Evolutionary conservation across 371 early-diverging fungal genomes (phyloP).

Genomic region (Mucor racemosus): DNA sequence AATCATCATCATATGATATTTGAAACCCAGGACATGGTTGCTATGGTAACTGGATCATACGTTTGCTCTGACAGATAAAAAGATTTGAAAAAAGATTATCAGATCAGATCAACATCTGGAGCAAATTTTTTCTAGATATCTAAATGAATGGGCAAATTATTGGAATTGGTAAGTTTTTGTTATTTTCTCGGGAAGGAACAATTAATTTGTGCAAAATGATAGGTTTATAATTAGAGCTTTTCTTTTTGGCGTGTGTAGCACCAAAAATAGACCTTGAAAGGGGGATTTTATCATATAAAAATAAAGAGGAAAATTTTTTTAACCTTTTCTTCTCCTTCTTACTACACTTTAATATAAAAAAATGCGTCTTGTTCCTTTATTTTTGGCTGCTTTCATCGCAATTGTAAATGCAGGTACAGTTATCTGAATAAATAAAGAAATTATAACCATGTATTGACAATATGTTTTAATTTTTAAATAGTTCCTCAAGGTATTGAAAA

Average conservation of each 20-base stretch:
- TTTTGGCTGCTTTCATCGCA: not conserved
- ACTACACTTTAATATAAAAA: not conserved
- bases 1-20: not conserved
- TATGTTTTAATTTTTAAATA: constrained; percentile 8
- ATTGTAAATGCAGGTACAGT: constrained; percentile 19
- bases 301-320: constrained; percentile 6
- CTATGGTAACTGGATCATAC: not conserved
- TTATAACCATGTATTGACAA: not conserved
- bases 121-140: not conserved
- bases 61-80: not conserved
- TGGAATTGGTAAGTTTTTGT: not conserved
- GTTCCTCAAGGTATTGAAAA: constrained; percentile 30
- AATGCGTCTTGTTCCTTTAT: constrained; percentile 11
- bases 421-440: not conserved
- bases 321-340: constrained; percentile 3
- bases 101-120: not conserved
- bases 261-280: constrained; percentile 2
- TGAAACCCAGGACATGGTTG: not conserved
- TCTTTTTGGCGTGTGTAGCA: not conserved
- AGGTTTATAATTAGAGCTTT: constrained; percentile 14
- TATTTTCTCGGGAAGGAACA: not conserved
- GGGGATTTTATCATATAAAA: not conserved
- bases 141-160: not conserved
- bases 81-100: not conserved
- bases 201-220: constrained; percentile 6